Conservation (phyloP, 192 early-diverging fungal genomes). For the Helicostylum pulchrum region DNA sequence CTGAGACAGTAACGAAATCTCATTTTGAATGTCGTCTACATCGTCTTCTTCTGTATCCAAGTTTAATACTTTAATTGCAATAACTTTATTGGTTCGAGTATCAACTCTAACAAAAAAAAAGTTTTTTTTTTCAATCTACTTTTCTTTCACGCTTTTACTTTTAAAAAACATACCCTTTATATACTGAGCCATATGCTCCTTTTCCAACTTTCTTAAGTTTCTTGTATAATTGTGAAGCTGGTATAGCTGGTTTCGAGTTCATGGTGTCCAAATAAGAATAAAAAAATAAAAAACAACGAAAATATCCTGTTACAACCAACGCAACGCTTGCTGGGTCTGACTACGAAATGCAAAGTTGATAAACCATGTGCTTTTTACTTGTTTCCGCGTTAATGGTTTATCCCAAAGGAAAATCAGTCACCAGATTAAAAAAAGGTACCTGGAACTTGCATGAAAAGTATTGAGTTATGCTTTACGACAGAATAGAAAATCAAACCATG, state of each 20-base stretch:
- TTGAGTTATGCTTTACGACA: too few species aligned
- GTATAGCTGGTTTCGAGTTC: neutral
- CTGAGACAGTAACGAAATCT: constrained; percentile 88
- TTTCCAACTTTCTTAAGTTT: constrained; percentile 55
- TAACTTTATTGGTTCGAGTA: constrained; percentile 69
- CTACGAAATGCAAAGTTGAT: too few species aligned
- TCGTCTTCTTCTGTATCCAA: constrained; percentile 97
- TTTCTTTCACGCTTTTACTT: neutral
- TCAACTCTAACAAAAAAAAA: constrained; percentile 51
- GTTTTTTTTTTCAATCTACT: neutral
- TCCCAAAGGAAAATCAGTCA: too few species aligned
- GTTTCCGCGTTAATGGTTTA: too few species aligned
- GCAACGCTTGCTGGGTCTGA: too few species aligned
- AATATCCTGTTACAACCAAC: too few species aligned
- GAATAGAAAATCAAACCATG: too few species aligned
- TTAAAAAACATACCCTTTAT: constrained; percentile 52
- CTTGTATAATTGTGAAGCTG: constrained; percentile 47
- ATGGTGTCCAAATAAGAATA: neutral
- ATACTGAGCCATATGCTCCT: constrained; percentile 71
- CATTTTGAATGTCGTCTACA: constrained; percentile 90
- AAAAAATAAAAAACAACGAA: too few species aligned
- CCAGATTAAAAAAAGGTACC: too few species aligned
- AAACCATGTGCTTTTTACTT: too few species aligned
- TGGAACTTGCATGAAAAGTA: too few species aligned
- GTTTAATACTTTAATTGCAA: constrained; percentile 97